Evolutionary conservation across 345 rosid species (phyloP).

Genomic region (Brassica incana): DNA sequence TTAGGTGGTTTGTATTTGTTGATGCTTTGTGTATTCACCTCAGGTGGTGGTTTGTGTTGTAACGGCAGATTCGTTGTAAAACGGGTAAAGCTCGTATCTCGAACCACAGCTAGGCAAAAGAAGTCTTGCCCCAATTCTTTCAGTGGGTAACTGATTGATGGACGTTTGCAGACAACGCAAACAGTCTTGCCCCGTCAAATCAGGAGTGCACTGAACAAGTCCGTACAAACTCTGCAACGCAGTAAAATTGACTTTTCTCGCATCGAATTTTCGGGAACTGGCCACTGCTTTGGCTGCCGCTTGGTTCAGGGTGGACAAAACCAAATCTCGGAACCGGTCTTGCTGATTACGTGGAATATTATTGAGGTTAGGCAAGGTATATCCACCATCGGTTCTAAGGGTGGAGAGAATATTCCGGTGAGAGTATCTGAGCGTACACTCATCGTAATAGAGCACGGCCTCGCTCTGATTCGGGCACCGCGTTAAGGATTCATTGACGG

Average conservation of each 20-base stretch:
- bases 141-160: neutral
- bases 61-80: neutral
- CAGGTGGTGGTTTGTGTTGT: neutral
- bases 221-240: neutral
- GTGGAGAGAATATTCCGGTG: constrained; percentile 5
- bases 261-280: neutral
- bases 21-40: neutral
- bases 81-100: neutral
- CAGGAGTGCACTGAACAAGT: constrained; percentile 1
- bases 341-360: neutral
- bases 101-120: neutral
- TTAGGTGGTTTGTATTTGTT: neutral
- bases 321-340: constrained; percentile 11
- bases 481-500: neutral
- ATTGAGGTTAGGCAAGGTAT: neutral
- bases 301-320: constrained; percentile 3
- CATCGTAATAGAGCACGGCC: constrained; percentile 27
- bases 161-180: neutral
- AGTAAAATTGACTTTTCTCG: neutral
- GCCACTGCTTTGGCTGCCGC: neutral
- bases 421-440: neutral
- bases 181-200: neutral
- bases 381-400: accelerated
- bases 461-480: constrained; percentile 35
- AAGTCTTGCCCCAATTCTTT: neutral